Percentiles rank a stretch among this genome's conserved stretches.
Evolutionary conservation across 371 early-diverging fungal genomes (phyloP).

Genomic region (Lichtheimia corymbifera): DNA sequence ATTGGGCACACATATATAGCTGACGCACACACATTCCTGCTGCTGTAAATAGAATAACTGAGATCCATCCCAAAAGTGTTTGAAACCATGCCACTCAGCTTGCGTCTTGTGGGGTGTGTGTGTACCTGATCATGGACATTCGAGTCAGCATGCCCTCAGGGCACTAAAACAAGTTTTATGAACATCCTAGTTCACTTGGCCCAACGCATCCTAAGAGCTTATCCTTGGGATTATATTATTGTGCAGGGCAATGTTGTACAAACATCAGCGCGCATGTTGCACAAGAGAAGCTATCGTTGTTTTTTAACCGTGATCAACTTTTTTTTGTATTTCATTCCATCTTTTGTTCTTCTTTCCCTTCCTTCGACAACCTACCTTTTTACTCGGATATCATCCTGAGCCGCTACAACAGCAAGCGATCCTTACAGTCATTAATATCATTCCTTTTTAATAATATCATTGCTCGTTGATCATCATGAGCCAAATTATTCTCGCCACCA

Average conservation of each 20-base stretch:
- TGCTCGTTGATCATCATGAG: conserved; percentile 6
- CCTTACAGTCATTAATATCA: not conserved
- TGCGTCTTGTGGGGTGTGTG: too few relatives aligned
- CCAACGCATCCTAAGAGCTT: not conserved
- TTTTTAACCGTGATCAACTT: not conserved
- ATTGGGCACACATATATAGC: too few relatives aligned
- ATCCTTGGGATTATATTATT: not conserved
- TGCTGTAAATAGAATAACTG: too few relatives aligned
- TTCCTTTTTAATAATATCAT: conserved; percentile 6
- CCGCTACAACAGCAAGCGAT: not conserved
- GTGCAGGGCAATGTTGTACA: not conserved
- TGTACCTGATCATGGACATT: too few relatives aligned
- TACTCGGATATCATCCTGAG: conserved; percentile 1
- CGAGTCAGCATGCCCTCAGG: too few relatives aligned
- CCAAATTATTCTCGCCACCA: conserved; percentile 13
- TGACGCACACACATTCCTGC: too few relatives aligned
- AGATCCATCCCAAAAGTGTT: too few relatives aligned
- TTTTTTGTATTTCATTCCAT: not conserved
- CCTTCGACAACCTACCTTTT: not conserved
- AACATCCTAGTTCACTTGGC: not conserved
- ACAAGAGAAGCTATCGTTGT: conserved; percentile 1
- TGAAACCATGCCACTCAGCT: too few relatives aligned
- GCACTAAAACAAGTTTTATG: not conserved
- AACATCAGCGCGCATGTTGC: not conserved
- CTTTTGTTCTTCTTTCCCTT: conserved; percentile 2